phyloP scores from a whole-genome alignment of 495 filamentous ascomycete genomes.

The Aspergillus sparsus region DNA sequence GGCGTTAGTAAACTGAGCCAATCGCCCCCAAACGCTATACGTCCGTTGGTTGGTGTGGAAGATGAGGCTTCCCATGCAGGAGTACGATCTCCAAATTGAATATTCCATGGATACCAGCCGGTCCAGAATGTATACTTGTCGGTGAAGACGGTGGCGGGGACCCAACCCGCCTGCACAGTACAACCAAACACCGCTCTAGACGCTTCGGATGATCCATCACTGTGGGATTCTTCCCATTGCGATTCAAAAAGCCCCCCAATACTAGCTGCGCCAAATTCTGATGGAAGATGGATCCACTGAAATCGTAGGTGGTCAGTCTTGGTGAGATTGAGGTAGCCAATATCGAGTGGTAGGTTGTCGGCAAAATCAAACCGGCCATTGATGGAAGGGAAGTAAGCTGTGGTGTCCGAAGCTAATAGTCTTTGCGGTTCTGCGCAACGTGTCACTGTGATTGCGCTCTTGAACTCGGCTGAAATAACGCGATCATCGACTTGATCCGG shows the following conservation, averaged over 20 bases:
- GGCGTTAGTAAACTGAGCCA: constrained; percentile 23
- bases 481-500: constrained; percentile 22
- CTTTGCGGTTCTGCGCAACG: constrained; percentile 17
- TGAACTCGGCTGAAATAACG: constrained; percentile 6
- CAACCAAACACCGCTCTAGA: constrained; percentile 23
- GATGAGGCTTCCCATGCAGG: constrained; percentile 3
- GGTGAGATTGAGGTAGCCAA: not conserved
- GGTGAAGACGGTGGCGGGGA: constrained; percentile 19
- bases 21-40: constrained; percentile 10
- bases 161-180: constrained; percentile 23
- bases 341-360: constrained; percentile 6
- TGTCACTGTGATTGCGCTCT: constrained; percentile 11
- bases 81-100: constrained; percentile 19
- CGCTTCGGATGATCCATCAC: not conserved
- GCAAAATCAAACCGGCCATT: constrained; percentile 11
- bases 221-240: constrained; percentile 5
- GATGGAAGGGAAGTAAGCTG: constrained; percentile 19
- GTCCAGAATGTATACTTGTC: constrained; percentile 23
- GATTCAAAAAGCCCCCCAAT: constrained; percentile 20
- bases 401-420: constrained; percentile 14
- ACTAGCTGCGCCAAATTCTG: constrained; percentile 13
- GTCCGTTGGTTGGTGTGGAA: constrained; percentile 3
- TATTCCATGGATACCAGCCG: constrained; percentile 10
- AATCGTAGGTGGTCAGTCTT: constrained; percentile 14
- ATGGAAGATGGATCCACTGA: constrained; percentile 19